Evolutionary conservation across 495 filamentous ascomycete genomes (phyloP), one percentile per base, ranked within the genome.

Genomic region (Aspergillus funiculosus): DNA sequence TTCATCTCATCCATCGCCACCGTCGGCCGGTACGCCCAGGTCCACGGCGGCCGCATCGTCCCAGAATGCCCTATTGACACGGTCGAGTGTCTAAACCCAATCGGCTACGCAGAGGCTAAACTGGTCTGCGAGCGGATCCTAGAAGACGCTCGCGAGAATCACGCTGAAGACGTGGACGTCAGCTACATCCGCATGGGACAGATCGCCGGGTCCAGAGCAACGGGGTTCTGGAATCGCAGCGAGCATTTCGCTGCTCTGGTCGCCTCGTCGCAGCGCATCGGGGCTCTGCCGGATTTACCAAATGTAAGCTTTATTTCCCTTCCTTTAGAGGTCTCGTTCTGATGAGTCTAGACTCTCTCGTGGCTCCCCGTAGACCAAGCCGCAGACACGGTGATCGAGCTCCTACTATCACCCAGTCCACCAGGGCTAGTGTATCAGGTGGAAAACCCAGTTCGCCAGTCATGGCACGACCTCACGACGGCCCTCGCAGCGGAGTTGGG

Each of bases 191-290:
- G 75, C 0, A 50, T 64, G 0, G 77, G 73, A 0, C 75, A 79
- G 57, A 67, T 78, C 10, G 60, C 74, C 0, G 77, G 78, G 0
- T 75, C 70, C 0, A 39, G 15, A 5, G 66, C 26, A 0, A 76
- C 53, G 32, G 78, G 78, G 0, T 72, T 67, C 40, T 81, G 76
- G 77, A 81, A 79, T 40, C 57, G 59, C 0, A 43, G 62, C 14
- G 78, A 80, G 49, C 71, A 78, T 51, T 54, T 80, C 8, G 32
- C 57, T 1, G 14, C 34, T 10, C 5, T 52, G 2, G 19, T 52
- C 10, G 74, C 71, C 43, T 73, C 67, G 0, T 59, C 69, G 0
- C 65, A 75, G 49, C 64, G 53, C 0, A 51, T 78, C 0, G 48
- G 49, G 0, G 58, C 53, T 0, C 43, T 73, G 0, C 76, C 76